phyloP scores from a whole-genome alignment of 768 basidiomycete genomes.

The Butyriboletus loyo region DNA sequence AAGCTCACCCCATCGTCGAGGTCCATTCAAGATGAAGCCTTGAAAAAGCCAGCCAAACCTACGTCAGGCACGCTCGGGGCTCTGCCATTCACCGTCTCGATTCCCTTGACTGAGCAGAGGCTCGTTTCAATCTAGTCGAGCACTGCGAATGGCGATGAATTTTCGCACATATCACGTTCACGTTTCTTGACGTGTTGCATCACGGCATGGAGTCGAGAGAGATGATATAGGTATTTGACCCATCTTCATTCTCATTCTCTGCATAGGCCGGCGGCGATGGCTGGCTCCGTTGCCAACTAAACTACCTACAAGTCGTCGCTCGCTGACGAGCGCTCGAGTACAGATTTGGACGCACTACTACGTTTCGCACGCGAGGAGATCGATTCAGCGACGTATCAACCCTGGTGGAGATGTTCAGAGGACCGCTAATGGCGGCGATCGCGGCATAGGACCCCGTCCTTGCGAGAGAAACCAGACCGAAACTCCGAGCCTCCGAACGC shows the following conservation, averaged over 20 bases:
- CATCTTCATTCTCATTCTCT: too few species aligned
- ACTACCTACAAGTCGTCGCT: slow-evolving; percentile 91
- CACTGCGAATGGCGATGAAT: too few species aligned
- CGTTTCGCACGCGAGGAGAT: slow-evolving; percentile 59
- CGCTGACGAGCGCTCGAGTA: slow-evolving; percentile 59
- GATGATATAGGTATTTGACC: too few species aligned
- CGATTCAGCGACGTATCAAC: slow-evolving; percentile 40
- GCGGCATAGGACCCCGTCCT: slow-evolving; percentile 15
- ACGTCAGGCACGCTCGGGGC: neutral
- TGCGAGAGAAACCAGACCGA: neutral
- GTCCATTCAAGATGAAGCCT: neutral
- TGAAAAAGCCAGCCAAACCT: neutral
- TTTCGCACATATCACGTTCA: neutral
- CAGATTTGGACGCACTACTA: slow-evolving; percentile 56
- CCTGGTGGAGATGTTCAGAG: neutral
- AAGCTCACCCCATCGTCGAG: neutral
- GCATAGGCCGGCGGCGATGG: slow-evolving; percentile 54
- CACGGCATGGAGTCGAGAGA: too few species aligned
- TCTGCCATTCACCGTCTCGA: neutral
- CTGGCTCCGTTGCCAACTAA: slow-evolving; percentile 57
- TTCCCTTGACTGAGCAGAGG: neutral
- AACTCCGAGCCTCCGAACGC: slow-evolving; percentile 34
- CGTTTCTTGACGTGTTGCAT: slow-evolving; percentile 38
- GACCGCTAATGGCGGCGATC: slow-evolving; percentile 13
- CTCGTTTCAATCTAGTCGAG: too few species aligned